These are phyloP conservation scores for Candida pseudofarinosa DNA, from an alignment of 805 yeast genomes.

Conservation along the genomic window DNA sequence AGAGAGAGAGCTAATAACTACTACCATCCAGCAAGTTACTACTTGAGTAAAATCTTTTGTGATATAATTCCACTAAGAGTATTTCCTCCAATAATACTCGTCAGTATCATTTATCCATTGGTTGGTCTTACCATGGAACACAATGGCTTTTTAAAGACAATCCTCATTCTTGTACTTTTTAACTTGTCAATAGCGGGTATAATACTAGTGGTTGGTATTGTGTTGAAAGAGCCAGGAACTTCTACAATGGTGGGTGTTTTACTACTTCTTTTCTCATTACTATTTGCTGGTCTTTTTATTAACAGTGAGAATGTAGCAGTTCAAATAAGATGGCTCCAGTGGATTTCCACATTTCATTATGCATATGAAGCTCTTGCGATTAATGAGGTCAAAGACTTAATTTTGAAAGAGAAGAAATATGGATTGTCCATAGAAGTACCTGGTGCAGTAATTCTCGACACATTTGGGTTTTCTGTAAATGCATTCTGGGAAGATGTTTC, in stretches of 20 bases:
- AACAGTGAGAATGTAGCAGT: slow-evolving; percentile 60
- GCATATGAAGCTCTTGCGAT: slow-evolving; percentile 92
- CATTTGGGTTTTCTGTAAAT: slow-evolving; percentile 88
- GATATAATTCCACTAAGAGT: slow-evolving; percentile 90
- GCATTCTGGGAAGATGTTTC: slow-evolving; percentile 67
- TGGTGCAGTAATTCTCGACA: slow-evolving; percentile 92
- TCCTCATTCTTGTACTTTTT: slow-evolving; percentile 70
- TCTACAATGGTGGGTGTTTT: slow-evolving; percentile 87
- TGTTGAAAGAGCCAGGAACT: slow-evolving; percentile 85
- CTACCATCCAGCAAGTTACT: slow-evolving; percentile 84
- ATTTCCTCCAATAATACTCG: slow-evolving; percentile 83
- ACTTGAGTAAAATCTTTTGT: slow-evolving; percentile 77
- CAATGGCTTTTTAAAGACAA: slow-evolving; percentile 66
- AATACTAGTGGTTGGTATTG: slow-evolving; percentile 81
- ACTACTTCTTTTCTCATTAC: slow-evolving; percentile 73
- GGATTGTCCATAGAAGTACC: slow-evolving; percentile 95
- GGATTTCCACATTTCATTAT: slow-evolving; percentile 87
- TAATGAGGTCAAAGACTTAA: slow-evolving; percentile 85
- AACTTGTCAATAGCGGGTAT: slow-evolving; percentile 84
- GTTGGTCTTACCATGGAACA: slow-evolving; percentile 82
- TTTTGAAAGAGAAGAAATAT: slow-evolving; percentile 81
- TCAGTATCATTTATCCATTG: slow-evolving; percentile 81
- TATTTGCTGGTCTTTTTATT: slow-evolving; percentile 91
- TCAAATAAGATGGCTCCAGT: slow-evolving; percentile 70
- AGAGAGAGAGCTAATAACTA: slow-evolving; percentile 94